Evolutionary conservation across 352 stramenopile species (phyloP).

Genomic region (Albugo laibachii): DNA sequence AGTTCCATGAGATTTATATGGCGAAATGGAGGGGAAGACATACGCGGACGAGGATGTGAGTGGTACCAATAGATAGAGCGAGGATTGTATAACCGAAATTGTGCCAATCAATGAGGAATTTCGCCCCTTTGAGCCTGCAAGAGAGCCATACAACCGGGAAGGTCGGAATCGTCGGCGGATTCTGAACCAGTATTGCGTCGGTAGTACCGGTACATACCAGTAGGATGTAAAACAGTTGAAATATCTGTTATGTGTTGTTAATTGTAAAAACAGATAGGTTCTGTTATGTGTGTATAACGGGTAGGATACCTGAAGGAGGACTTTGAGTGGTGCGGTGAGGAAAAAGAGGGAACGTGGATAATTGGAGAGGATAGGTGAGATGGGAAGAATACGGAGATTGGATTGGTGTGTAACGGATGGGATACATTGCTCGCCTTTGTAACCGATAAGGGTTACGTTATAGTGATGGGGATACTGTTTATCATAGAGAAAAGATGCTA

Average conservation of each 20-base stretch:
- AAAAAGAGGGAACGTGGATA: constrained; percentile 48
- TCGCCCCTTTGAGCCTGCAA: constrained; percentile 46
- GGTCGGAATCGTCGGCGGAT: constrained; percentile 93
- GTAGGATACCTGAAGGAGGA: constrained; percentile 28
- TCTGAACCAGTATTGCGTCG: constrained; percentile 95
- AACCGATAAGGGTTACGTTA: constrained; percentile 85
- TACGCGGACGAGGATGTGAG: constrained; percentile 57
- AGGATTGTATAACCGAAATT: constrained; percentile 99
- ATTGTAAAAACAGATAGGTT: neutral
- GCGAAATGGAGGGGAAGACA: neutral
- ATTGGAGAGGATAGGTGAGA: constrained; percentile 36
- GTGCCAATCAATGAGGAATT: constrained; percentile 98
- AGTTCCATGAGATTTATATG: no score
- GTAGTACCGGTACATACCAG: constrained; percentile 41
- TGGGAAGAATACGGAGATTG: constrained; percentile 64
- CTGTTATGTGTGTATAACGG: no score
- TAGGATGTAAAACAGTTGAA: constrained; percentile 69
- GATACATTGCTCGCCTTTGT: constrained; percentile 82
- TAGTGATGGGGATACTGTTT: constrained; percentile 23
- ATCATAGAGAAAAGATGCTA: constrained; percentile 23
- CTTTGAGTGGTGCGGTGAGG: constrained; percentile 68
- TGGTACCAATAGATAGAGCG: constrained; percentile 32
- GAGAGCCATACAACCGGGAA: constrained; percentile 81
- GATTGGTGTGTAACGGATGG: constrained; percentile 28
- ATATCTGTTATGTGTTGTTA: constrained; percentile 15